These are phyloP conservation scores for Barnettozyma californica DNA, from an alignment of 805 yeast species.

Conservation along the genomic window DNA sequence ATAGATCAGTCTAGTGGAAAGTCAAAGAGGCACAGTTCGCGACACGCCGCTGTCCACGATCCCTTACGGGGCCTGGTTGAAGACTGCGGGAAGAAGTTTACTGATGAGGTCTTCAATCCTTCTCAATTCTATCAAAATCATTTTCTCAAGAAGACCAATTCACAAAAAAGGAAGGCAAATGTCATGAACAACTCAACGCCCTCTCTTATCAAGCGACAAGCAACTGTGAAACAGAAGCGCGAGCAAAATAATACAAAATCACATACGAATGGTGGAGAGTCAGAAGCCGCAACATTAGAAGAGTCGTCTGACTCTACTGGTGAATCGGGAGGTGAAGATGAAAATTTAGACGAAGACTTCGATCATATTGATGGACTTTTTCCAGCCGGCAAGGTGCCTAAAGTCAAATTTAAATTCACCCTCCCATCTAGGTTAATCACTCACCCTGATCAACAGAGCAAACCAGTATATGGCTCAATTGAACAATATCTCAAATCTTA, in stretches of 20 bases:
- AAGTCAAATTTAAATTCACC: slow-evolving; percentile 25
- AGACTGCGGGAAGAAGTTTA: slow-evolving; percentile 9
- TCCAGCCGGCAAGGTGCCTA: slow-evolving; percentile 15
- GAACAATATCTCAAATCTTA: slow-evolving; percentile 48
- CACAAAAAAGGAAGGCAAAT: not conserved
- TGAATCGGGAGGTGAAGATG: slow-evolving; percentile 3
- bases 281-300: not conserved
- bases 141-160: slow-evolving; percentile 11
- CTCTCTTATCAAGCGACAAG: not conserved
- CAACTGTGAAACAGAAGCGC: not conserved
- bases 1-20: slow-evolving; percentile 4
- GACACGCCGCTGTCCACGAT: slow-evolving; percentile 11
- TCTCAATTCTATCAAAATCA: slow-evolving; percentile 19
- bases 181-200: not conserved
- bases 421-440: slow-evolving; percentile 46
- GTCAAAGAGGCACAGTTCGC: slow-evolving; percentile 22
- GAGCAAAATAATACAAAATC: not conserved
- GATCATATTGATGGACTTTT: slow-evolving; percentile 9
- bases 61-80: slow-evolving; percentile 18
- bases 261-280: not conserved
- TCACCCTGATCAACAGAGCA: slow-evolving; percentile 53
- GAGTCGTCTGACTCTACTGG: not conserved
- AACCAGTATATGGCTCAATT: slow-evolving; percentile 39
- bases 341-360: slow-evolving; percentile 12
- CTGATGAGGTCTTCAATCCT: slow-evolving; percentile 18